phyloP scores from a whole-genome alignment of 1,139 yeast genomes.

The Suhomyces taliae region DNA sequence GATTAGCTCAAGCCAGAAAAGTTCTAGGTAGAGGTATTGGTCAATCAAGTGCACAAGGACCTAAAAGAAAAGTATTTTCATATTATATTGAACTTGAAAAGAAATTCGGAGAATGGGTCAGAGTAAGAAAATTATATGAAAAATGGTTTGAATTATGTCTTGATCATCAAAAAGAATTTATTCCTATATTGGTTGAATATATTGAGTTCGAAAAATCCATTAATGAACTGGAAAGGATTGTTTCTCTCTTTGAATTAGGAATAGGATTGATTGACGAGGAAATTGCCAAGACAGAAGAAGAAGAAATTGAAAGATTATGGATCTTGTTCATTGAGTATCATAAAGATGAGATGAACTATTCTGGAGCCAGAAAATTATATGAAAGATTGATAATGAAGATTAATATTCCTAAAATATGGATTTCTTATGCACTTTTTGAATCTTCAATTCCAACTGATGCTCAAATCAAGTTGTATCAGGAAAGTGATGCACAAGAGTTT shows the following conservation, averaged over 20 bases:
- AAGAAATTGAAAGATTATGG: conserved; percentile 34
- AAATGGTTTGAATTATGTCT: conserved; percentile 62
- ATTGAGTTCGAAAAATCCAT: conserved; percentile 66
- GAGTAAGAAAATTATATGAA: conserved; percentile 73
- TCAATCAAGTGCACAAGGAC: conserved; percentile 35
- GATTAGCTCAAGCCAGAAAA: conserved; percentile 58
- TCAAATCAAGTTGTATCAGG: conserved; percentile 45
- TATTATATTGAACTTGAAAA: conserved; percentile 63
- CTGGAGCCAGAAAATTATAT: conserved; percentile 55
- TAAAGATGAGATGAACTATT: conserved; percentile 58
- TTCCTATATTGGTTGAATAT: conserved; percentile 43
- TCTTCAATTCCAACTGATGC: conserved; percentile 59
- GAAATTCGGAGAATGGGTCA: conserved; percentile 66
- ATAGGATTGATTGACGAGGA: conserved; percentile 19
- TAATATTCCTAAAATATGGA: conserved; percentile 54
- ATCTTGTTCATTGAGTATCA: conserved; percentile 56
- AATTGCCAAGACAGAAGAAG: not conserved
- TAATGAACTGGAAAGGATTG: conserved; percentile 70
- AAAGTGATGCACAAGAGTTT: conserved; percentile 45
- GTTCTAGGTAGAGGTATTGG: conserved; percentile 77
- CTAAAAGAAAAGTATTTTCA: conserved; percentile 59
- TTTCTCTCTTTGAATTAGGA: conserved; percentile 61
- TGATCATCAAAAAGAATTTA: conserved; percentile 18
- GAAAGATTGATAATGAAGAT: conserved; percentile 38
- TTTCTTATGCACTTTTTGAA: conserved; percentile 71